Conservation (phyloP, 202 grass and related monocot species). For the Elaeis oleifera region DNA sequence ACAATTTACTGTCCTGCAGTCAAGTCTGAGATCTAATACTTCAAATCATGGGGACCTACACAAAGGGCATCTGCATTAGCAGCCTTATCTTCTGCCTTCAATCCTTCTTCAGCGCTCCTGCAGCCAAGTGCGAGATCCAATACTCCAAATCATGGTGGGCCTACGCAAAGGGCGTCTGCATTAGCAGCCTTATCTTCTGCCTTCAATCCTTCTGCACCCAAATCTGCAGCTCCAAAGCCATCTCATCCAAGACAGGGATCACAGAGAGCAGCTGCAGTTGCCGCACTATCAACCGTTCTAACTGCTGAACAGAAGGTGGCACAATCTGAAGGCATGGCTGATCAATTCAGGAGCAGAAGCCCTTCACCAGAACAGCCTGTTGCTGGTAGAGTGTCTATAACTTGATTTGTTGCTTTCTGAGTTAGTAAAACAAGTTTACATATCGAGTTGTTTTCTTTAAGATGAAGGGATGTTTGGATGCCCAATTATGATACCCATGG, state of each 20-base stretch:
- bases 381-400: conserved; percentile 20
- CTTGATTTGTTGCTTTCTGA: too few species aligned
- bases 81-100: conserved; percentile 79
- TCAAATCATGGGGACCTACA: conserved; percentile 54
- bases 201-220: conserved; percentile 65
- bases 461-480: too few species aligned
- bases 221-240: conserved; percentile 33
- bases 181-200: conserved; percentile 79
- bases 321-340: conserved; percentile 45
- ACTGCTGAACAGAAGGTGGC: conserved; percentile 63
- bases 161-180: conserved; percentile 82
- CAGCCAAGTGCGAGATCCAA: conserved; percentile 22
- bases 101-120: conserved; percentile 21
- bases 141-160: conserved; percentile 48
- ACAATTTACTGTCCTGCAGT: conserved; percentile 16
- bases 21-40: conserved; percentile 38
- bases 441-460: too few species aligned
- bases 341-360: conserved; percentile 37
- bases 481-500: too few species aligned
- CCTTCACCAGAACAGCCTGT: conserved; percentile 33
- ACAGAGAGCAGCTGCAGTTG: conserved; percentile 92
- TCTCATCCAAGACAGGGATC: conserved; percentile 67
- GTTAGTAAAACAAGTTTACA: too few species aligned
- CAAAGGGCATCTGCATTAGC: conserved; percentile 82
- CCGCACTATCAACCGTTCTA: conserved; percentile 75